Percentiles rank a stretch among this genome's conserved stretches.
Conservation (phyloP, 352 stramenopile species). For the Phytophthora rubi region DNA sequence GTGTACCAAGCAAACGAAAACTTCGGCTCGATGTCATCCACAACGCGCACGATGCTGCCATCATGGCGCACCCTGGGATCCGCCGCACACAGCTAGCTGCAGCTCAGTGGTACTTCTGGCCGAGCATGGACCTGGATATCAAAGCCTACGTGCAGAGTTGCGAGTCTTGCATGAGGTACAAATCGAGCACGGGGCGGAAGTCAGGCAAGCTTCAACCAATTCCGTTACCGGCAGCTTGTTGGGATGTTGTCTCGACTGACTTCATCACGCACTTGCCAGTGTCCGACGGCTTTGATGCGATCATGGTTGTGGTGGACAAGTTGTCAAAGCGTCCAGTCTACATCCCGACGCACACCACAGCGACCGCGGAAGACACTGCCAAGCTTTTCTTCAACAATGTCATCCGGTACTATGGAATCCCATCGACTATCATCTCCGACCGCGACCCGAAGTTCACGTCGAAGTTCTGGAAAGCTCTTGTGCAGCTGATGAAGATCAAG, state of each 20-base stretch:
- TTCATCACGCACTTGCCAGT: neutral
- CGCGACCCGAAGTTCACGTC: neutral
- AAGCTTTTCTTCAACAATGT: too few species aligned
- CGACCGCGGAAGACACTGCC: too few species aligned
- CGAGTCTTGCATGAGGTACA: neutral
- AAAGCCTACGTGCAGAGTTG: neutral
- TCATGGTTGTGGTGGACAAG: neutral
- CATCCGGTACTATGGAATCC: too few species aligned
- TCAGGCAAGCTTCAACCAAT: neutral
- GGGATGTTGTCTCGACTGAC: neutral
- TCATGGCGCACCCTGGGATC: neutral
- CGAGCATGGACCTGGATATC: neutral
- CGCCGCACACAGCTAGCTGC: neutral
- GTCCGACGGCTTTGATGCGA: neutral
- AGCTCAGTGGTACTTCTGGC: neutral
- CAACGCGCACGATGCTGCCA: neutral
- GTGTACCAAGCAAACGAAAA: neutral
- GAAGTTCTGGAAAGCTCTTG: neutral
- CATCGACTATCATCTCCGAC: neutral
- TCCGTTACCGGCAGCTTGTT: neutral
- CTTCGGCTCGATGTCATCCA: neutral
- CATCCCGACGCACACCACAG: too few species aligned
- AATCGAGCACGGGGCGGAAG: neutral
- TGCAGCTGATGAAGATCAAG: neutral
- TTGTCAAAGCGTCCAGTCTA: too few species aligned